phyloP scores from a whole-genome alignment of 2,329 filamentous ascomycete species.

The Xylogone sp. region DNA sequence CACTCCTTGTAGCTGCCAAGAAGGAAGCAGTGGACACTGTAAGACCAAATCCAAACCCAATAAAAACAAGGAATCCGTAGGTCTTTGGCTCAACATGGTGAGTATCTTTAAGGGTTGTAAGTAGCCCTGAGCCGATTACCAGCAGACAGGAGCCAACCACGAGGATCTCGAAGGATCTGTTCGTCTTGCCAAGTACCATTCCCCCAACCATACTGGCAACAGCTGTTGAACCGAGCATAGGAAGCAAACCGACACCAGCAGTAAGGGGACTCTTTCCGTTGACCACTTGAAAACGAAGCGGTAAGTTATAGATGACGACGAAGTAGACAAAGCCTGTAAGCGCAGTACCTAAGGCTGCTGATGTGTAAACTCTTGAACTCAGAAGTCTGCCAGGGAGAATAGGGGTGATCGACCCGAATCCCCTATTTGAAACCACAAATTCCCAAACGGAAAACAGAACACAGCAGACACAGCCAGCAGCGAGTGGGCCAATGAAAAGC shows the following conservation, averaged over 20 bases:
- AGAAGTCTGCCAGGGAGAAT: conserved; percentile 50
- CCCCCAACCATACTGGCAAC: conserved; percentile 54
- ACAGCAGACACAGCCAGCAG: conserved; percentile 33
- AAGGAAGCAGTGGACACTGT: conserved; percentile 32
- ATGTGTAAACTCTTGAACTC: conserved; percentile 43
- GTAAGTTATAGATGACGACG: conserved; percentile 53
- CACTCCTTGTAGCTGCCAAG: conserved; percentile 49
- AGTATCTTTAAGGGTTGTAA: conserved; percentile 33
- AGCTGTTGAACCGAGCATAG: conserved; percentile 53
- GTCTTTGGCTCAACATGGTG: conserved; percentile 8
- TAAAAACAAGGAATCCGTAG: conserved; percentile 52
- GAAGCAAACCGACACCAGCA: conserved; percentile 54
- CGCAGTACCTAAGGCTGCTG: conserved; percentile 50
- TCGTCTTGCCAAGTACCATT: conserved; percentile 47
- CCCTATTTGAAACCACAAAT: conserved; percentile 27
- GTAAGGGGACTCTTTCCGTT: conserved; percentile 48
- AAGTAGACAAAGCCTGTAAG: conserved; percentile 56
- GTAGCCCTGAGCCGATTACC: conserved; percentile 46
- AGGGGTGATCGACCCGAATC: conserved; percentile 31
- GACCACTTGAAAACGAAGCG: conserved; percentile 58
- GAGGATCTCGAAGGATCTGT: conserved; percentile 50
- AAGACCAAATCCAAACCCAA: conserved; percentile 56
- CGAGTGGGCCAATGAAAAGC: conserved; percentile 39
- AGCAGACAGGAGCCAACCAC: conserved; percentile 47
- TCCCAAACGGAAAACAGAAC: conserved; percentile 37